Evolutionary conservation across 305 asterid genomes (phyloP).

Genomic region (Fraxinus greggii): DNA sequence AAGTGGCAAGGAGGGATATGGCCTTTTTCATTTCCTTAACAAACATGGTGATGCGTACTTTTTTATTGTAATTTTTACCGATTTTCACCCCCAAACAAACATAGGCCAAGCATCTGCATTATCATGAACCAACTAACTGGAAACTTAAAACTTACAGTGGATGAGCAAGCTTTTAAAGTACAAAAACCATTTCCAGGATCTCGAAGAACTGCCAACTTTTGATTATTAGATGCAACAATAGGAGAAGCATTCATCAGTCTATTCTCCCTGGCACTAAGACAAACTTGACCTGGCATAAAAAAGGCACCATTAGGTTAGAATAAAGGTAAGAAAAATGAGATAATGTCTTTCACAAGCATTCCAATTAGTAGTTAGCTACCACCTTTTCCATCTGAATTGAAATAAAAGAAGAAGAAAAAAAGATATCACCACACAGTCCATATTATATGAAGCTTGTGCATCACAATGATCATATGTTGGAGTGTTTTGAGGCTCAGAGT

Average conservation of each 20-base stretch:
- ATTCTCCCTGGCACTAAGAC: constrained; percentile 33
- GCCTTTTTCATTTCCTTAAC: constrained; percentile 15
- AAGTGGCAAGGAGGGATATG: not conserved
- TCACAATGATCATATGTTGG: constrained; percentile 26
- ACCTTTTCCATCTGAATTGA: constrained; percentile 19
- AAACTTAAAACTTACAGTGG: constrained; percentile 60
- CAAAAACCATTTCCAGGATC: constrained; percentile 38
- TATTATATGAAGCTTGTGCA: constrained; percentile 23
- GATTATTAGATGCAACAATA: constrained; percentile 28
- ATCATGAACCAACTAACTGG: constrained; percentile 15
- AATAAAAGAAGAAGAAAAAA: not conserved
- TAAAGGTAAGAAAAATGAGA: constrained; percentile 20
- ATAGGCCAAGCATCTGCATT: constrained; percentile 10
- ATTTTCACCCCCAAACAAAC: constrained; percentile 15
- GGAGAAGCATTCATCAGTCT: constrained; percentile 30
- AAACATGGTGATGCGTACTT: constrained; percentile 15
- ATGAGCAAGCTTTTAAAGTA: constrained; percentile 56
- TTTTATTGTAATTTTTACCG: constrained; percentile 5
- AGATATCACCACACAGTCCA: constrained; percentile 27
- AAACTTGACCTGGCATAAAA: constrained; percentile 42
- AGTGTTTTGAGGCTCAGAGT: constrained; percentile 26
- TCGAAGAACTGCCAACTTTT: constrained; percentile 28
- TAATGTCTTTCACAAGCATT: not conserved
- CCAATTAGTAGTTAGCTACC: not conserved
- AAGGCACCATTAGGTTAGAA: constrained; percentile 16